Base-by-base conservation (phyloP, 2,329 filamentous ascomycete species). In the Fusarium sp. region DNA sequence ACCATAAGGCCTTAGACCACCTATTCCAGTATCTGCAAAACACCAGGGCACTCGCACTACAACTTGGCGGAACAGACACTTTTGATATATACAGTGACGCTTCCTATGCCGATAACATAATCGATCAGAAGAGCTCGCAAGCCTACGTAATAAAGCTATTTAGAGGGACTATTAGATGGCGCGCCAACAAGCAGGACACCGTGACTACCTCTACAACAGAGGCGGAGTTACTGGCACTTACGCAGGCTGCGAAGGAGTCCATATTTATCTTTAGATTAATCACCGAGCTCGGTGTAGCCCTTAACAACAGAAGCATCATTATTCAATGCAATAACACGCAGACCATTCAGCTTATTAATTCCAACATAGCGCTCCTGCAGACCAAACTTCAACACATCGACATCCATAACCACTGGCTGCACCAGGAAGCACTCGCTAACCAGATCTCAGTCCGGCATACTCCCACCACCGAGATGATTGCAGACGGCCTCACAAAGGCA, bases 131-230 rank as follows among this genome's bases (percentile, higher is more conserved):
- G 25, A 66, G 62, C 46, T 70, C 59, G 9, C 50, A 67, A 28
- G 59, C 42, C 2, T 67, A 44, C n/a, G 23, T 37, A 12, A 71
- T 67, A 9, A 71, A 43, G 33, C 60, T 67, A 32, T 67, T 61
- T 33, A 25, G 43, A 6, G 33, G 63, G 2, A 9, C 61, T 2
- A 57, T 56, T 19, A 16, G n/a, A 9, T 66, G 62, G 62, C 25
- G 58, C 16, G 67, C 57, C 6, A 70, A 53, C 23, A 64, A 61
- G 19, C 44, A 69, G 30, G 37, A 43, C 19, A 68, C 49, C 25
- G 40, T 68, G 7, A 68, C 54, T 28, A 63, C 40, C 3, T 68
- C 28, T 21, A 68, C 43, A 9, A 68, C 42, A 49, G 60, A 68
- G 33, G 65, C 54, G 42, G 53, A 68, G 37, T 21, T 68, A 9